Evolutionary conservation across 768 basidiomycete genomes (phyloP), one percentile per base, ranked within the genome.

Genomic region (Brasilioporus rufonigricans): DNA sequence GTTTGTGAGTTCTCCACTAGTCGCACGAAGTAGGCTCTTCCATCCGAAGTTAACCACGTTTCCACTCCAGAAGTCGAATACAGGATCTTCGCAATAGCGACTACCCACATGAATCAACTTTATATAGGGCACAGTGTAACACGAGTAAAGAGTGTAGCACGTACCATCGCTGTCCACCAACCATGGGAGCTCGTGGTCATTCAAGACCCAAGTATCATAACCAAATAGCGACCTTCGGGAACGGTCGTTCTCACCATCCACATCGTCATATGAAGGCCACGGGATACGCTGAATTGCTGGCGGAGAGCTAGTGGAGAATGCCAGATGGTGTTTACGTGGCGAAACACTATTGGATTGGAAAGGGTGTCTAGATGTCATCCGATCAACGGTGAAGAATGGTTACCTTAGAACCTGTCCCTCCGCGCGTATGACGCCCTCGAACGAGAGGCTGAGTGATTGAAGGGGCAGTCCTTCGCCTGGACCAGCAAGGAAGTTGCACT

Each of bases 1-100:
- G 27, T 38, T n/a, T 29, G 51, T 13, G 54, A 44, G 48, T 63
- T 72, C 57, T 84, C 83, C 46, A 75, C 74, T 23, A 91, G 73
- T 53, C 82, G 82, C 8, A 90, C 89, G 58, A 91, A 81, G 65
- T 93, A 93, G 11, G 80, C 89, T 63, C 90, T 74, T 36, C 91
- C 91, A 57, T 93, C 91, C 7, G 89, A 90, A 2, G 91, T 90
- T 44, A 91, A 80, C 91, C 91, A 93, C 0, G 83, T 83, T 70
- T 93, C 91, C 13, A 84, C 80, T 23, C 82, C 82, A 23, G 82
- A 80, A 4, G 73, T 64, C 38, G 83, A 82, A 62, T 83, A 74
- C 24, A 78, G 64, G n/a, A 93, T 85, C 50, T 83, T 76, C 11
- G 70, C 68, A n/a, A 92, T 78, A n/a, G 77, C 76, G 10, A 90